phyloP scores from a whole-genome alignment of 2,329 filamentous ascomycete species.

The Hymenoscyphus fructigenus region DNA sequence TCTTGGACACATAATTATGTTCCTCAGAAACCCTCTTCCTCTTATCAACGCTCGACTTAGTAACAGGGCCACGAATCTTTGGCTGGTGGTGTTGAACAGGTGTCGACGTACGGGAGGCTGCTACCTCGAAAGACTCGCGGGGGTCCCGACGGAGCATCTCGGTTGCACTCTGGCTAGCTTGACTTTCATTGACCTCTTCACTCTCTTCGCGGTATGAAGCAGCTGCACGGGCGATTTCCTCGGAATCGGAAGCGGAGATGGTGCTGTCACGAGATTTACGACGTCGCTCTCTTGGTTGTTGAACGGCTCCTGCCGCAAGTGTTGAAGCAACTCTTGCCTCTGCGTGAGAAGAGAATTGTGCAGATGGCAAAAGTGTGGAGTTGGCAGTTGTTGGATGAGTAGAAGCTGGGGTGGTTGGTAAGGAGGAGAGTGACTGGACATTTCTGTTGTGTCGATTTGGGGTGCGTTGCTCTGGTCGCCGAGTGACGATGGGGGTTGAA shows the following conservation, averaged over 20 bases:
- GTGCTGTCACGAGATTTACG: constrained; percentile 81
- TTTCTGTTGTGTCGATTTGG: constrained; percentile 68
- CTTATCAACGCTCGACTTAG: constrained; percentile 50
- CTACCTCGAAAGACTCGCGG: constrained; percentile 40
- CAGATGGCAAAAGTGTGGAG: constrained; percentile 58
- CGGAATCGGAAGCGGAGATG: constrained; percentile 65
- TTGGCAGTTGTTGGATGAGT: constrained; percentile 46
- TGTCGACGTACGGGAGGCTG: constrained; percentile 31
- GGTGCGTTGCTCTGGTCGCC: constrained; percentile 40
- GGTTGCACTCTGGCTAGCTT: constrained; percentile 75
- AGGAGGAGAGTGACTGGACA: constrained; percentile 79
- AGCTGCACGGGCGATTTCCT: constrained; percentile 55
- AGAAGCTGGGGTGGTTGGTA: constrained; percentile 72
- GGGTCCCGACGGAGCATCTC: constrained; percentile 67
- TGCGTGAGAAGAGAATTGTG: constrained; percentile 60
- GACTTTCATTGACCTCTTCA: constrained; percentile 68
- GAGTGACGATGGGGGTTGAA: constrained; percentile 56
- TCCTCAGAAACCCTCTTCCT: constrained; percentile 27
- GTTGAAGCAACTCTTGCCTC: constrained; percentile 50
- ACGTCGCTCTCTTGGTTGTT: constrained; percentile 56
- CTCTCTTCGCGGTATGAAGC: constrained; percentile 45
- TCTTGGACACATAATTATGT: constrained; percentile 42
- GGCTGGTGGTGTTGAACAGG: constrained; percentile 53
- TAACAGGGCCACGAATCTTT: constrained; percentile 62
- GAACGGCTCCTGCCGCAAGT: constrained; percentile 20